Base-by-base conservation (phyloP, 176 grass and related monocot genomes). In the Raddia distichophylla region DNA sequence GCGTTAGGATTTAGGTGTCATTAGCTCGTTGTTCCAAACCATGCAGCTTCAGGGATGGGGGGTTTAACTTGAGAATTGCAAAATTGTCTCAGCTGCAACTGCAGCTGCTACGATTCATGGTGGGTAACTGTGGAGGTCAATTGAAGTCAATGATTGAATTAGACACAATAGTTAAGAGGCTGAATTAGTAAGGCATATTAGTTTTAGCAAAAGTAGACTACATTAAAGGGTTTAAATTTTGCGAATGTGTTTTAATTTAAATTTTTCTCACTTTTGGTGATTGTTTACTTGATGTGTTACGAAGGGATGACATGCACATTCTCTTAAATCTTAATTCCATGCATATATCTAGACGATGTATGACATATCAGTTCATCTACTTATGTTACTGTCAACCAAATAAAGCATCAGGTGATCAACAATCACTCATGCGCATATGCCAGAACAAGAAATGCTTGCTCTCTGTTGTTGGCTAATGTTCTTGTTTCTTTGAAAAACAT, bases 401-500 rank as follows among this genome's bases (percentile, higher is more conserved):
- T 50, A 5, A 9, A 18, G 15, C 19, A 71, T 51, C 32, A 61
- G 68, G 46, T 32, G 19, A 50, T 71, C 45, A 71, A 3, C 45
- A 71, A 50, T 48, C 44, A 12, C 42, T 71, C 68, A 32, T 37
- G 8, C 5, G 37, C 68, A 32, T 61, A 22, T 8, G 49, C 14
- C 20, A 71, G 46, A 14, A 2, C 5, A 50, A 33, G 7, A 32
- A 20, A 52, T 63, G 19, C 11, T 52, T 42, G 8, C 12, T 50
- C 8, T 62, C 7, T 49, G 15, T 50, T 66, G 59, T 54, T 53
- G n/a, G 10, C n/a, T 42, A 61, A 76, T 32, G 52, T 53, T 49
- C 33, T 74, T 76, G 5, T 10, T 76, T 82, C 12, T 77, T 7
- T 64, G 34, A 12, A 76, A 45, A 47, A 71, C 56, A 64, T 71